Evolutionary conservation across 1,139 yeast genomes (phyloP), one percentile per base, ranked within the genome.

Genomic region (Candida freyschussii): DNA sequence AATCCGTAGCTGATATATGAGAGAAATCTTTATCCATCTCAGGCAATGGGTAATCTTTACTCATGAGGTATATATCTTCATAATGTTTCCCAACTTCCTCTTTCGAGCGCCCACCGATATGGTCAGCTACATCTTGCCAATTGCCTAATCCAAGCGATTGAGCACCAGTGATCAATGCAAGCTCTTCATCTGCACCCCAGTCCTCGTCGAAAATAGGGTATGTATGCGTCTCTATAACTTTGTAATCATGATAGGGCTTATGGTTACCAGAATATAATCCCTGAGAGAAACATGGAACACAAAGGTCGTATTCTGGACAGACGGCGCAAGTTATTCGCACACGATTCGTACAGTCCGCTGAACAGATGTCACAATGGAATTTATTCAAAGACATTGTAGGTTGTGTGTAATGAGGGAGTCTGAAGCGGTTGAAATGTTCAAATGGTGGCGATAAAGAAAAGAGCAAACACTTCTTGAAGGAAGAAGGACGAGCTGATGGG

Each of bases 181-280:
- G 56, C 57, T 91, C 99, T 57, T 91, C 99, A 59, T 91, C 98
- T 1, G 98, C 98, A 20, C 98, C 98, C 99, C 99, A 91, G 31
- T 82, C 91, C 36, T 72, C 74, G 34, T 78, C 84, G 48, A 91
- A 81, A 15, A 93, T 84, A 0, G 99, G 98, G 53, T 86, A 91
- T 5, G 95, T 84, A 53, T 89, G 91, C 49, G 93, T 96, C 57
- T 91, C 98, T 26, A 91, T 81, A 17, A 91, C 84, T 52, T 78
- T 73, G 58, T 91, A 91, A 55, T 85, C 94, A 56, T 91, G 99
- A 74, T 79, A 85, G 17, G 98, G 97, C 58, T 86, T 78, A 61
- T 91, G 99, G 44, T 76, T 80, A 1, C 87, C 93, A 4, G 93
- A 74, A 19, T 75, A 65, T 14, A 74, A 66, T 10, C 98, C 99